phyloP scores from a whole-genome alignment of 2,329 filamentous ascomycete species.

The Penicillium griseofulvum region DNA sequence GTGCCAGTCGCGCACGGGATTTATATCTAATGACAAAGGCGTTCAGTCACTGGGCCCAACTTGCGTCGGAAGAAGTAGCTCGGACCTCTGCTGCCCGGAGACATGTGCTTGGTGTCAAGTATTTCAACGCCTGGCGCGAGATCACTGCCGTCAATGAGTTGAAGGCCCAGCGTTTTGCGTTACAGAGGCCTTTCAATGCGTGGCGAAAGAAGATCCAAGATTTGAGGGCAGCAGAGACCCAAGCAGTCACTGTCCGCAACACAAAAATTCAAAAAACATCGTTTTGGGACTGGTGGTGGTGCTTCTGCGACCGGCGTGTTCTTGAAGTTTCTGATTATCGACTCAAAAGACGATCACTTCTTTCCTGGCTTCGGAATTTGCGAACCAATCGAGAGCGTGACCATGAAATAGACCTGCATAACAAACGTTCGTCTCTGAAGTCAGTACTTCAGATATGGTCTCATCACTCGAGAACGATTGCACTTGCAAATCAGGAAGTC shows the following conservation, averaged over 20 bases:
- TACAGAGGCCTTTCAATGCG: slow-evolving; percentile 54
- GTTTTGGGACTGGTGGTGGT: slow-evolving; percentile 48
- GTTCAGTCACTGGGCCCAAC: slow-evolving; percentile 67
- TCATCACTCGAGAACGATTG: slow-evolving; percentile 30
- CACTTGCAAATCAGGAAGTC: slow-evolving; percentile 31
- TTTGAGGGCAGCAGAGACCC: slow-evolving; percentile 35
- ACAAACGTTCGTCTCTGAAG: slow-evolving; percentile 28
- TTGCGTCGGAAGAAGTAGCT: slow-evolving; percentile 62
- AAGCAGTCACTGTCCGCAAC: slow-evolving; percentile 32
- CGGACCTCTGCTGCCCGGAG: slow-evolving; percentile 66
- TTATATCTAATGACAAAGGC: slow-evolving; percentile 63
- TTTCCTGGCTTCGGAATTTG: slow-evolving; percentile 42
- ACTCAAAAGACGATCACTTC: slow-evolving; percentile 41
- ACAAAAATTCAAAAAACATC: slow-evolving; percentile 30
- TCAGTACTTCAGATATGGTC: slow-evolving; percentile 37
- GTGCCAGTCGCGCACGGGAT: slow-evolving; percentile 63
- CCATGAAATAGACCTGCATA: slow-evolving; percentile 37
- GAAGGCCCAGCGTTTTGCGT: slow-evolving; percentile 51
- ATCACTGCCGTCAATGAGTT: slow-evolving; percentile 62
- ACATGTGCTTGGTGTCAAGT: slow-evolving; percentile 67
- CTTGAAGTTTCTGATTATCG: slow-evolving; percentile 44
- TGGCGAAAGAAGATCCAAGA: slow-evolving; percentile 50
- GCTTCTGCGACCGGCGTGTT: slow-evolving; percentile 44
- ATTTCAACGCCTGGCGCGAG: slow-evolving; percentile 67
- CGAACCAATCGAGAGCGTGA: slow-evolving; percentile 41